Evolutionary conservation across 2,329 filamentous ascomycete genomes (phyloP), one percentile per base, ranked within the genome.

Genomic region (Pestalotiopsis sp.): DNA sequence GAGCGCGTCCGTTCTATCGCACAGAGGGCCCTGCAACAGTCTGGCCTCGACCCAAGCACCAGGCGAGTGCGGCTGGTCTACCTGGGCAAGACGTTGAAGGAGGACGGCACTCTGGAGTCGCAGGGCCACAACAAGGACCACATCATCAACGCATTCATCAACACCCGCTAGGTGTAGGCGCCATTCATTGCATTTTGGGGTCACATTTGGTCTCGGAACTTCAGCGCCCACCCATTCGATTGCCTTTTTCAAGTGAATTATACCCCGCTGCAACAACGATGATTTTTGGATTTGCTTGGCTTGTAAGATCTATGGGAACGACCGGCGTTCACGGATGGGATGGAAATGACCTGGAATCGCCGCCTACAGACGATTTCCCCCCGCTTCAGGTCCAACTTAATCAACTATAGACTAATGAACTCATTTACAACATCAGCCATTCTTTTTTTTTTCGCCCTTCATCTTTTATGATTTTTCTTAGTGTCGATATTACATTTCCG

Each of bases 61-160:
- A 89, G 88, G 70, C 87, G 85, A 62, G 84, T 97, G 65, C 89
- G 89, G 67, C 87, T 97, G 69, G 91, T 90, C 23, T 97, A 97
- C 78, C 86, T 96, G 80, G 95, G 95, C 73, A 94, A 90, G 77
- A 88, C 95, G 65, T 86, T 97, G 61, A 90, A 90, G 72, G 93
- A 95, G 72, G 85, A 86, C 67, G 78, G 87, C 23, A 86, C 91
- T 0, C 82, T 97, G 20, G 79, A 84, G 59, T 86, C 87, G 3
- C 92, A 96, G 74, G 92, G 92, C 63, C 97, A 93, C 92, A 88
- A 90, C 74, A 85, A 87, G 70, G 92, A 90, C 45, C 87, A 96
- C 76, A 84, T 96, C 41, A 82, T 97, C 67, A 96, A 95, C 77
- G 94, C 91, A 25, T 84, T 96, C 69, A 88, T 96, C 66, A 90